Base-by-base conservation (phyloP, 164 flowering plant species). In the Liquidambar formosana region DNA sequence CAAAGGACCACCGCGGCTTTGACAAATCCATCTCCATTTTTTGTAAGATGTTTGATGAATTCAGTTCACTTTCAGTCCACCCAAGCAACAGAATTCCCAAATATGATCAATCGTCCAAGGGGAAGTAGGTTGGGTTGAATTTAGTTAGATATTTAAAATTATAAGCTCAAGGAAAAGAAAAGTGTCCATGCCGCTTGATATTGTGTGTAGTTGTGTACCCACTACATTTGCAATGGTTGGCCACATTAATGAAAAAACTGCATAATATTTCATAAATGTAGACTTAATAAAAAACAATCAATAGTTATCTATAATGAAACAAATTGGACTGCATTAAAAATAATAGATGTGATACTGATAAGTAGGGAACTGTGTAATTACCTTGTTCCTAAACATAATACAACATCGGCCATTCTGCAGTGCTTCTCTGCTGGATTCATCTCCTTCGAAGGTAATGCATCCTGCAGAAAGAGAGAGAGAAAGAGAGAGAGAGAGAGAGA, bases 351-450 rank as follows among this genome's bases (percentile, higher is more conserved):
- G n/a, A n/a, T n/a, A n/a, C n/a, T n/a, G n/a, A n/a, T n/a, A n/a
- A n/a, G n/a, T n/a, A n/a, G n/a, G n/a, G n/a, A n/a, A 68, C 45
- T 11, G n/a, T 57, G 64, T 19, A 48, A 49, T 61, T 82, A 95
- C 99, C 99, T 95, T 48, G 99, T 95, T 51, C 99, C 99, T 60
- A 95, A 76, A 75, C 99, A 95, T 63, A 95, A 76, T 22, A 93
- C 92, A 62, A 95, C 54, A 81, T 95, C 99, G 68, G 98, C 97
- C 88, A 82, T 85, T 70, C 70, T 80, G 77, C 98, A 95, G 74
- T 95, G 91, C 79, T 82, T 88, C 81, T 88, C 97, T 25, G 98
- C 99, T 49, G 76, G 86, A 82, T 81, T 68, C 93, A 93, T 91
- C 83, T 95, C 99, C 80, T 89, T 88, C 22, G 77, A 63, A 6